Evolutionary conservation across 2,329 filamentous ascomycete species (phyloP).

Genomic region (Botrytis cinerea): DNA sequence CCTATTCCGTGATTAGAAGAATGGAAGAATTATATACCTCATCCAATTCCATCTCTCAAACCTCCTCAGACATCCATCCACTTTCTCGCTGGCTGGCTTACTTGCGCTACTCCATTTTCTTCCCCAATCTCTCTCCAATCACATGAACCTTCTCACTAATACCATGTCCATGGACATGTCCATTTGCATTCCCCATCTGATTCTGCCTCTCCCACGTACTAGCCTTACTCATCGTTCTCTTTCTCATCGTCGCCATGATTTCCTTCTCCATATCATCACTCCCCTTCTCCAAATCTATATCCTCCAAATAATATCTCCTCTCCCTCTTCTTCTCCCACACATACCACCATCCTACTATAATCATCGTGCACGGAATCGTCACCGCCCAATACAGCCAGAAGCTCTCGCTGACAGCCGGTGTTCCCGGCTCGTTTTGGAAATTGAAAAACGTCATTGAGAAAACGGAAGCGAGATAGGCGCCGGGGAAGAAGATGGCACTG

Average conservation of each 20-base stretch:
- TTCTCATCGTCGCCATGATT: constrained; percentile 38
- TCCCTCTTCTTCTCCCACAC: constrained; percentile 42
- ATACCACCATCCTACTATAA: constrained; percentile 58
- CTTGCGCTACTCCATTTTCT: constrained; percentile 5
- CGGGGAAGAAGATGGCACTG: constrained; percentile 63
- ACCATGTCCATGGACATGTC: not conserved
- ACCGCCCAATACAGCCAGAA: constrained; percentile 67
- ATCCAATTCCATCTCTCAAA: not conserved
- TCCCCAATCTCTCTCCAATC: not conserved
- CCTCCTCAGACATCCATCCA: not conserved
- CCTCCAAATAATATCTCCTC: constrained; percentile 33
- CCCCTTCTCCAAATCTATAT: constrained; percentile 37
- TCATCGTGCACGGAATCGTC: constrained; percentile 57
- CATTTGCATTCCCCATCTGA: constrained; percentile 4
- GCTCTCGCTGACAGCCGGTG: constrained; percentile 46
- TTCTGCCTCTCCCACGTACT: constrained; percentile 34
- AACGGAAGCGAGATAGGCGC: constrained; percentile 62
- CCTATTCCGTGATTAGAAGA: not conserved
- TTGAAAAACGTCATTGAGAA: constrained; percentile 70
- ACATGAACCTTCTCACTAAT: constrained; percentile 7
- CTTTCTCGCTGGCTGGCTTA: not conserved
- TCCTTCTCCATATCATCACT: constrained; percentile 38
- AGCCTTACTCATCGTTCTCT: constrained; percentile 37
- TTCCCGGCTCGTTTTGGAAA: constrained; percentile 46
- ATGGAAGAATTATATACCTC: not conserved